phyloP scores from a whole-genome alignment of 2,329 filamentous ascomycete genomes.

The Daldinia sp. region DNA sequence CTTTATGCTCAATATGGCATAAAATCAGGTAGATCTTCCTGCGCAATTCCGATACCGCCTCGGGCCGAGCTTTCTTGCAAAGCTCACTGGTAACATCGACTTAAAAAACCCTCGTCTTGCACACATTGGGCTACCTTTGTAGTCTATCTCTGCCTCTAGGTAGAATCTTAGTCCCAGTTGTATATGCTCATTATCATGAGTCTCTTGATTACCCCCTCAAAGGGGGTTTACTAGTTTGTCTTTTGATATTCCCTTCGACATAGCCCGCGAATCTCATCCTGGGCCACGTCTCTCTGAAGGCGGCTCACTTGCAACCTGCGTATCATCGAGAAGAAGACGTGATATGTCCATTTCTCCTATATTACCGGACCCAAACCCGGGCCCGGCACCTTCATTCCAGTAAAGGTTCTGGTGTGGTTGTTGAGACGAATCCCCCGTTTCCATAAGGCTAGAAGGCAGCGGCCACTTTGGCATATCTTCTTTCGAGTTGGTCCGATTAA shows the following conservation, averaged over 20 bases:
- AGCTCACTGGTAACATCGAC: constrained; percentile 8
- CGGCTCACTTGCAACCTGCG: constrained; percentile 49
- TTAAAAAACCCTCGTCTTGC: constrained; percentile 19
- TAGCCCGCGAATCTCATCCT: constrained; percentile 35
- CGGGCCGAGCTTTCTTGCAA: constrained; percentile 2
- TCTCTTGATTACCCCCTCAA: constrained; percentile 1
- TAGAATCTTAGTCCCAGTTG: constrained; percentile 1
- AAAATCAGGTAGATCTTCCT: constrained; percentile 25
- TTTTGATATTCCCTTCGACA: neutral
- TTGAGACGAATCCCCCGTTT: constrained; percentile 52
- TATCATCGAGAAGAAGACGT: constrained; percentile 69
- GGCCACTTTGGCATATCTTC: constrained; percentile 64
- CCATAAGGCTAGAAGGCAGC: constrained; percentile 50
- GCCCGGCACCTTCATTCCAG: constrained; percentile 57
- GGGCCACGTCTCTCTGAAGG: constrained; percentile 48
- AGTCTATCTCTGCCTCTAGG: constrained; percentile 14
- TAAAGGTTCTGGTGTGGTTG: constrained; percentile 57
- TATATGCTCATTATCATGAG: neutral
- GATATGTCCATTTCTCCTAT: constrained; percentile 73
- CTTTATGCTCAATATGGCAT: constrained; percentile 27
- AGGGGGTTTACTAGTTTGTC: constrained; percentile 3
- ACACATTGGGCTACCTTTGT: constrained; percentile 9
- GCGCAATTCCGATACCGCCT: constrained; percentile 10
- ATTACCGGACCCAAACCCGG: constrained; percentile 55
- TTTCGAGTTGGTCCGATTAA: constrained; percentile 57